Evolutionary conservation across 805 yeast species (phyloP), one percentile per base, ranked within the genome.

Genomic region (Teunomyces barrocoloradensis): DNA sequence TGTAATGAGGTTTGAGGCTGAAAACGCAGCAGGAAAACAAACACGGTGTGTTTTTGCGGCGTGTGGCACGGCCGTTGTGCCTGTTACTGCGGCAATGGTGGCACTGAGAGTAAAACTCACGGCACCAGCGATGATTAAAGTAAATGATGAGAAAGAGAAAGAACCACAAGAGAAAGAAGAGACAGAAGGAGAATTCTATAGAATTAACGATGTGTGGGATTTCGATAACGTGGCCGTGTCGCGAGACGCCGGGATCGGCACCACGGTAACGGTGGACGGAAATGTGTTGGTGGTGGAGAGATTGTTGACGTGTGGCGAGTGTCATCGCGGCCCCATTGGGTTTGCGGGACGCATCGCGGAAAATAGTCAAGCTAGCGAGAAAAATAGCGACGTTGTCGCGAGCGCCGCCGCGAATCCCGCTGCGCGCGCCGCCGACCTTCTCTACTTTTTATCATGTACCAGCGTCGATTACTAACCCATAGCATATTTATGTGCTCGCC

Each of bases 171-270:
- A 18, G 20, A 18, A 3, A 18, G 20, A 18, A 18, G 20, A 18
- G 4, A 18, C 20, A 18, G 20, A 18, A 18, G 20, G 20, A 18
- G 20, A 23, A 4, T 83, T 81, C 56, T 69, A 74, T 37, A 56
- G 68, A 25, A 67, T 84, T 1, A 57, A 65, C 2, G 88, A 85
- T 56, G 81, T 83, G 45, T 87, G 94, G 94, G 87, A 80, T 52
- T 87, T 87, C 55, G 91, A 87, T 52, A 87, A 87, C 56, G 78
- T 87, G 40, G 91, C 89, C 1, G 92, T 87, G 2, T 84, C 90
- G 1, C 75, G 75, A 48, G 60, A 58, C 3, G 30, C 42, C 7
- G 28, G 28, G 6, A 37, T 37, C 6, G 28, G 23, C n/a, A 37
- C 17, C n/a, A 6, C 29, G 4, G 30, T 44, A 7, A 6, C n/a